Evolutionary conservation across 2,329 filamentous ascomycete genomes (phyloP), one percentile per base, ranked within the genome.

Genomic region (Cladophialophora exuberans): DNA sequence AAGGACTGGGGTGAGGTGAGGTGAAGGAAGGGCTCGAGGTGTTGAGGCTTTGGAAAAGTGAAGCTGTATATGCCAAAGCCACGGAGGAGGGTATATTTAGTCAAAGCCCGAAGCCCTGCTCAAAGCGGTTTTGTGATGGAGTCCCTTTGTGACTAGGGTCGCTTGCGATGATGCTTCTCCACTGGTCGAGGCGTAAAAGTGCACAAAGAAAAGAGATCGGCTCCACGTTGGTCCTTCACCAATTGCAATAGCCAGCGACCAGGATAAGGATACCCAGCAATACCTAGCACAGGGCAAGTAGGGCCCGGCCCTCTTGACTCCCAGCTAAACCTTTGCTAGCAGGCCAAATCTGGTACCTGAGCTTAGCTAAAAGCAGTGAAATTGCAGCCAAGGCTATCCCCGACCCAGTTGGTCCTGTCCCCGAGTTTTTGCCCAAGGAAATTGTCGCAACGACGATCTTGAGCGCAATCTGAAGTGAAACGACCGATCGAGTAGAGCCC

Each of bases 391-490:
- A 26, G 30, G 52, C 52, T 54, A 54, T 36, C 18, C 52, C 52
- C 25, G 44, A 54, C 11, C 31, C 35, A 39, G 52, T 43, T 54
- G 43, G 44, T n/a, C 13, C 9, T 2, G 33, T 23, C 46, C 26
- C 18, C 31, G 17, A 26, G 39, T 46, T 41, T 43, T 31, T 30
- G 45, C 22, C 13, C n/a, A n/a, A 28, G 49, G 52, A 53, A 55
- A 56, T 60, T 44, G 46, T 54, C 35, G 33, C 30, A 43, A 46
- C 39, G 45, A 52, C 50, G 57, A 56, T 56, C 52, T 38, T 22
- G n/a, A 25, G 25, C 48, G 46, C 50, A 57, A 60, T 60, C 57
- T 60, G 44, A 44, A 51, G 49, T 60, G 57, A 60, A 60, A 60
- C 57, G 39, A 33, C 22, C 41, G 30, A 46, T 36, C 33, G n/a